Base-by-base conservation (phyloP, 345 rosid genomes). In the Salix dunnii region DNA sequence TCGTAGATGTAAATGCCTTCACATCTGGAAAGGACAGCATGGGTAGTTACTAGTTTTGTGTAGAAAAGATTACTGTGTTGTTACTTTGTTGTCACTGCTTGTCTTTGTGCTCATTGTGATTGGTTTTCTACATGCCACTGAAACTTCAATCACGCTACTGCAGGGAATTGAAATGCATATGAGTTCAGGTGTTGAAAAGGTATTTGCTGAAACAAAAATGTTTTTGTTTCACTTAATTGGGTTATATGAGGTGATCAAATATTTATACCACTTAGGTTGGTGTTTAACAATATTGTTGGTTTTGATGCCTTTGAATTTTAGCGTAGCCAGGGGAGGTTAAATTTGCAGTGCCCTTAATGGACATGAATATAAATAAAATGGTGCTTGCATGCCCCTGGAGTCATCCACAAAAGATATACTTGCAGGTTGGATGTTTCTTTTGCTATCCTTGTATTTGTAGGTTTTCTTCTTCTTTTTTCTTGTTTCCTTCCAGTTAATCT, bases 131-230 rank as follows among this genome's bases (percentile, higher is more conserved):
- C 31, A 25, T 74, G 49, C 9, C 33, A 51, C 18, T 51, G 42
- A 64, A 10, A 73, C 66, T 48, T 75, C 11, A 21, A 42, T 76
- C 23, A 4, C 33, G 43, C 12, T 79, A 55, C 75, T 84, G 71
- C 90, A 96, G 99, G 97, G 97, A 74, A 92, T 96, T 81, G 99
- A 96, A 86, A 96, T 92, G 90, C 91, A 85, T 65, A 70, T 87
- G 91, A 91, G 87, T 80, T 84, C 94, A 46, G 92, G 94, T 82
- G 58, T 79, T 70, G 99, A 92, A 43, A 96, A 93, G 99, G 99
- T 96, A 96, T 67, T 73, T 76, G 74, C 63, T 82, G 78, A 25
- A 78, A 61, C 64, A 38, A 73, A 65, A 67, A 30, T 76, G 2
- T 63, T 48, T 25, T 5, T 12, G 36, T 49, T 76, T 49, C 30